phyloP scores from a whole-genome alignment of 139 green algal species.

The Chlorokybus atmophyticus region DNA sequence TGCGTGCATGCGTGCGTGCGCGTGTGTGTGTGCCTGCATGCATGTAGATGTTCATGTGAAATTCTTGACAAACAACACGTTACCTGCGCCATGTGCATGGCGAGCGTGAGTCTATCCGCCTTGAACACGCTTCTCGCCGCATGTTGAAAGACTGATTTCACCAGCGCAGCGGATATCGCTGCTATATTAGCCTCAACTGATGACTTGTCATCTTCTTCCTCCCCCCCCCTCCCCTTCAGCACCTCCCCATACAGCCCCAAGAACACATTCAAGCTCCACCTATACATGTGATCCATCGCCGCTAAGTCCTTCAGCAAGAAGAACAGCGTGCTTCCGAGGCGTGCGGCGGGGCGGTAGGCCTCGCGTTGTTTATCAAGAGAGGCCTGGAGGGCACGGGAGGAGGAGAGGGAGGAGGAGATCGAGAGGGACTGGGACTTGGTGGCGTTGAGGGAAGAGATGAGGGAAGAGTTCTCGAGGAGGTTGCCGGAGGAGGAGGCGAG shows the following conservation, averaged over 20 bases:
- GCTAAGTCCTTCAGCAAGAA: constrained; percentile 48
- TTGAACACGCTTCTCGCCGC: constrained; percentile 59
- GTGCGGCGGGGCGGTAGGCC: constrained; percentile 46
- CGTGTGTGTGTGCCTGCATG: background rate
- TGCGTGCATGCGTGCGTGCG: no score
- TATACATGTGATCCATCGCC: constrained; percentile 61
- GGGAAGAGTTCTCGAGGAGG: constrained; percentile 58
- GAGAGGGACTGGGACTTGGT: constrained; percentile 48
- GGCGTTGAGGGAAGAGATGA: constrained; percentile 58
- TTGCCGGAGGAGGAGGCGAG: constrained; percentile 47
- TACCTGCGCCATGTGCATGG: constrained; percentile 42
- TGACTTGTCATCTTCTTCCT: no score
- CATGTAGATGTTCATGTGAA: no score
- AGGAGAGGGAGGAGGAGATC: constrained; percentile 38
- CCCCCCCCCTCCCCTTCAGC: background rate
- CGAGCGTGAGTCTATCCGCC: constrained; percentile 51
- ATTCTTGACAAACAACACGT: no score
- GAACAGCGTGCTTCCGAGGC: constrained; percentile 42
- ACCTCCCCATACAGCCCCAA: constrained; percentile 32
- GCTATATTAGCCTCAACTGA: no score
- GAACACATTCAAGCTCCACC: constrained; percentile 41
- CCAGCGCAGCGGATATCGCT: no score
- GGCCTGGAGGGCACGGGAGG: constrained; percentile 38
- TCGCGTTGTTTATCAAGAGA: constrained; percentile 49
- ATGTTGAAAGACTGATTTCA: constrained; percentile 42